Percentiles rank a stretch among this genome's conserved stretches.
Conservation (phyloP, 805 yeast species). For the Starmerella cellae region DNA sequence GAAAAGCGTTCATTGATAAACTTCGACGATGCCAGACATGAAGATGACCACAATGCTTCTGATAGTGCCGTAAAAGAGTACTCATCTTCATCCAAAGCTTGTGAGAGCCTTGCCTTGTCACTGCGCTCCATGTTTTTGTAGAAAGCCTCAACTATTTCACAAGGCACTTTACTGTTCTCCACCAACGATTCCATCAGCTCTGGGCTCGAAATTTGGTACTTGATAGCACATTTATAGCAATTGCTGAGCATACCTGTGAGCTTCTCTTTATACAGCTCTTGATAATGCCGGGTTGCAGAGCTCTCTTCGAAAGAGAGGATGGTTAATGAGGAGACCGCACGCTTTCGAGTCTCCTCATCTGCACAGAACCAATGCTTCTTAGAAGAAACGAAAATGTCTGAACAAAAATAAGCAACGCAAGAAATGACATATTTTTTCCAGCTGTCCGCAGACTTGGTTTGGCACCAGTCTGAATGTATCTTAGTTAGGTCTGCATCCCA, state of each 20-base stretch:
- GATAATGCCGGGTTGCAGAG: not conserved
- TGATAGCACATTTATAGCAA: constrained; percentile 12
- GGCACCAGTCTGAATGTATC: constrained; percentile 7
- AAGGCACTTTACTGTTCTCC: not conserved
- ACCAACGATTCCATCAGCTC: constrained; percentile 2
- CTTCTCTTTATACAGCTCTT: not conserved
- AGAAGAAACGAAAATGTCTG: not conserved
- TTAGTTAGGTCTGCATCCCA: constrained; percentile 6
- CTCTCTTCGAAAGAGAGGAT: constrained; percentile 13
- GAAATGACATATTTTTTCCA: constrained; percentile 13
- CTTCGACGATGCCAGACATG: constrained; percentile 5
- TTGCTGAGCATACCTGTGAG: constrained; percentile 2
- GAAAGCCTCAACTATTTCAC: not conserved
- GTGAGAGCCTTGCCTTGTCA: constrained; percentile 9
- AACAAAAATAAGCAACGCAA: constrained; percentile 11
- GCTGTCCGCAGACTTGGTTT: not conserved
- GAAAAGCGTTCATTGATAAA: constrained; percentile 3
- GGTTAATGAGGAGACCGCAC: constrained; percentile 13
- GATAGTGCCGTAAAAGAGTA: constrained; percentile 3
- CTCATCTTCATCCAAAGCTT: not conserved
- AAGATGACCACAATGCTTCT: constrained; percentile 14
- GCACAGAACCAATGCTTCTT: constrained; percentile 19
- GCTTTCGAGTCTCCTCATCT: not conserved
- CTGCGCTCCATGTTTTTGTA: not conserved
- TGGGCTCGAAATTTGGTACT: constrained; percentile 9